A percentile compares a stretch with the other conserved stretches of the same genome.
These are phyloP conservation scores for Hibiscus mutabilis DNA, from an alignment of 345 rosid genomes.

Conservation along the genomic window DNA sequence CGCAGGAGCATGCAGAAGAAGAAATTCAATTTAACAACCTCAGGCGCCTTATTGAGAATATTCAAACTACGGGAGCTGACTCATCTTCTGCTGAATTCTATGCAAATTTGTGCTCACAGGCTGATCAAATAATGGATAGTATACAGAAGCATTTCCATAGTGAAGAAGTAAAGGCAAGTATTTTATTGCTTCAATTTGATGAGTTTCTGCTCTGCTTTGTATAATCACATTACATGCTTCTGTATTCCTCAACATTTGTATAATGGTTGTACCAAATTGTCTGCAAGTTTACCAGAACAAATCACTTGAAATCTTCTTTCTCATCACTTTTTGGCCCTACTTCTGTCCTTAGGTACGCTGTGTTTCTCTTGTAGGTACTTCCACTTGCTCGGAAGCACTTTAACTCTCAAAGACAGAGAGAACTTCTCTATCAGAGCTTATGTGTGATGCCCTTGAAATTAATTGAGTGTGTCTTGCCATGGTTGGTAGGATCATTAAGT, in stretches of 20 bases:
- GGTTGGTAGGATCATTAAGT: slow-evolving; percentile 45
- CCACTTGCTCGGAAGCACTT: slow-evolving; percentile 59
- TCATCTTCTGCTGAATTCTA: slow-evolving; percentile 42
- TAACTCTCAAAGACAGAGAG: slow-evolving; percentile 47
- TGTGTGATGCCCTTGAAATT: slow-evolving; percentile 58
- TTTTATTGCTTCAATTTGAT: slow-evolving; percentile 13
- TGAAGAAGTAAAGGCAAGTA: slow-evolving; percentile 52
- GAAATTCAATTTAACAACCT: slow-evolving; percentile 49
- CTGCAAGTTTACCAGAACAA: not conserved
- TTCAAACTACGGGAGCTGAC: slow-evolving; percentile 44
- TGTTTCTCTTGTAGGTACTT: slow-evolving; percentile 35
- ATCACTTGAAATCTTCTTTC: slow-evolving; percentile 4
- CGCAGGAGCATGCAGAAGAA: slow-evolving; percentile 57
- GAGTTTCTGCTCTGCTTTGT: slow-evolving; percentile 10
- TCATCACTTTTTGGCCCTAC: not conserved
- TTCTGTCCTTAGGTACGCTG: slow-evolving; percentile 1
- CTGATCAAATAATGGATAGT: slow-evolving; percentile 47
- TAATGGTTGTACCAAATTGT: not conserved
- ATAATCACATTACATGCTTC: not conserved
- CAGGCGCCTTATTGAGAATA: slow-evolving; percentile 39
- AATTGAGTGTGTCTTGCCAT: slow-evolving; percentile 53
- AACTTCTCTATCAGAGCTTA: slow-evolving; percentile 53
- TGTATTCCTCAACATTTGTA: not conserved
- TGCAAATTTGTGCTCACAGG: slow-evolving; percentile 39
- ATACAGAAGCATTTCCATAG: slow-evolving; percentile 50